phyloP scores from a whole-genome alignment of 78 protist species.

The Tieghemostelium lacteum region DNA sequence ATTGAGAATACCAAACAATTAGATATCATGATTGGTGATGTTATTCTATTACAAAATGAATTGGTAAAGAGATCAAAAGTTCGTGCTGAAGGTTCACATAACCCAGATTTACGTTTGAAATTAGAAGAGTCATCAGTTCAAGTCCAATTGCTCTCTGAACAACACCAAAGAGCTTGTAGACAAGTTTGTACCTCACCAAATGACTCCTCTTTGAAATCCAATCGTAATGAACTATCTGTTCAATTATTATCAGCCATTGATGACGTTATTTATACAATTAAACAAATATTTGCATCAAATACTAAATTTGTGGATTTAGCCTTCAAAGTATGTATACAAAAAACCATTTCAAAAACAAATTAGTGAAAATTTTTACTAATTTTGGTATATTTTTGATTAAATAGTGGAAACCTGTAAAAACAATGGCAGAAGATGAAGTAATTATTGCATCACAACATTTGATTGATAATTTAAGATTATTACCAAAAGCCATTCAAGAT shows the following conservation, averaged over 20 bases:
- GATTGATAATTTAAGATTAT: slow-evolving; percentile 25
- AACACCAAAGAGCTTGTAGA: slow-evolving; percentile 49
- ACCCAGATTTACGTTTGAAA: slow-evolving; percentile 56
- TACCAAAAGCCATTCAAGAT: slow-evolving; percentile 39
- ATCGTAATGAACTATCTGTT: not conserved
- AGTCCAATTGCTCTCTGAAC: slow-evolving; percentile 21
- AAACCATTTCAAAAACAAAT: too few species aligned
- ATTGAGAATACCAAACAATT: slow-evolving; percentile 67
- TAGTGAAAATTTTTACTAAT: too few species aligned
- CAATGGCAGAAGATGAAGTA: slow-evolving; percentile 79
- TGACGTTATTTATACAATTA: slow-evolving; percentile 54
- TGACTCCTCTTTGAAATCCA: slow-evolving; percentile 1
- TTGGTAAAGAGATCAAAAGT: slow-evolving; percentile 64
- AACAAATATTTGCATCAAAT: slow-evolving; percentile 43
- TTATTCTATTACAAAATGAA: slow-evolving; percentile 37
- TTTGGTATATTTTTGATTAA: not conserved
- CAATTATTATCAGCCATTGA: slow-evolving; percentile 42
- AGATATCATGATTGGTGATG: slow-evolving; percentile 52
- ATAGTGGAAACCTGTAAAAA: slow-evolving; percentile 75
- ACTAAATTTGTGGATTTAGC: slow-evolving; percentile 75
- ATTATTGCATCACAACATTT: not conserved
- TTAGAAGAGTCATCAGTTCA: slow-evolving; percentile 25
- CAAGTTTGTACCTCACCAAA: slow-evolving; percentile 29
- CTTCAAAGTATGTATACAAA: slow-evolving; percentile 35
- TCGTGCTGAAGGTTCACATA: slow-evolving; percentile 66